Base-by-base conservation (phyloP, 345 rosid species). In the Fremontodendron californicum region DNA sequence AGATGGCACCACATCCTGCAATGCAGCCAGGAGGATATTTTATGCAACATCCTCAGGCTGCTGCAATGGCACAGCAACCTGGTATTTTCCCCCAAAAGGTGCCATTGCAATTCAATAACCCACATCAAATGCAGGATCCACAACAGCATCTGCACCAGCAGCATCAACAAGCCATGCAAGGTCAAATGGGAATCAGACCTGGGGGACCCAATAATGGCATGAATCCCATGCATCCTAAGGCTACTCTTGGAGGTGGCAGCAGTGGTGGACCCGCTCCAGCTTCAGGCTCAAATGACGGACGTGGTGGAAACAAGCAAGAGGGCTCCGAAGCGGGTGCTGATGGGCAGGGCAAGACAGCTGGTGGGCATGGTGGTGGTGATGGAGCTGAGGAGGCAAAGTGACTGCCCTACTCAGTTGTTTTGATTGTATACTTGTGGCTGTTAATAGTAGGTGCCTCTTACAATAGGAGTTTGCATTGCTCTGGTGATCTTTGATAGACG, bases 31-130 rank as follows among this genome's bases (percentile, higher is more conserved):
- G 91, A 71, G 91, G 87, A 57, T 90, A 89, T 86, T 91, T 88
- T 80, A 89, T 87, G 90, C 97, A 90, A 62, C 93, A 90, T 82
- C 93, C 86, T 78, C 98, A 89, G 84, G 90, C 90, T 0, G 80
- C 89, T 42, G 91, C 88, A 69, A 73, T 85, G 88, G 88, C 86
- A 77, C 94, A 87, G 77, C 98, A 88, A 78, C 71, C 83, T 18
- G 90, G 91, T 49, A 40, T 87, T 1, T 86, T 84, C 66, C 81
- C 91, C 37, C 85, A 79, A 0, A 90, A 88, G 86, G 78, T 88
- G 90, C 90, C 94, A 5, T 75, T 90, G 55, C 92, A 87, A 74
- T 94, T 86, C 78, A 83, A 80, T 78, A 85, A 43, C 76, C 87
- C 84, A 12, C 97, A 90, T 77, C 99, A 92, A 81, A 75, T 89